A percentile compares a stretch with the other conserved stretches of the same genome.
Evolutionary conservation across 2,329 filamentous ascomycete genomes (phyloP).

Genomic region (Pseudocercospora fijiensis): DNA sequence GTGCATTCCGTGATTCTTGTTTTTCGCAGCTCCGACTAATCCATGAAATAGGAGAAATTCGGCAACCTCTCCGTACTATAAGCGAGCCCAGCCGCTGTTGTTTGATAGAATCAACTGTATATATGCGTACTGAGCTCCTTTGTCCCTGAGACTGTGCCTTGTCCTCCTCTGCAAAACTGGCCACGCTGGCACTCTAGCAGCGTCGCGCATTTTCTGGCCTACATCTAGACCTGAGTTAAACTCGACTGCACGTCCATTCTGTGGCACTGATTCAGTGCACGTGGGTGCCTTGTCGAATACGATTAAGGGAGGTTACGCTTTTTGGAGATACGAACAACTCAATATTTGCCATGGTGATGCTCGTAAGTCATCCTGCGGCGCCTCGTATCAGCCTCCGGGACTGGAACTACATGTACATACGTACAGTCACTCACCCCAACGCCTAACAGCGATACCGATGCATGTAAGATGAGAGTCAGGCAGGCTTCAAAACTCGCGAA

Average conservation of each 20-base stretch:
- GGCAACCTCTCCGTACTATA: slow-evolving; percentile 95
- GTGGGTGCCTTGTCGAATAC: neutral
- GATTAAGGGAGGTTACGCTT: neutral
- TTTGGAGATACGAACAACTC: neutral
- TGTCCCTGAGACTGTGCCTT: slow-evolving; percentile 6
- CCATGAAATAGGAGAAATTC: slow-evolving; percentile 80
- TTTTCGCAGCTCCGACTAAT: slow-evolving; percentile 2
- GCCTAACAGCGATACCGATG: neutral
- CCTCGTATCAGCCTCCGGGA: neutral
- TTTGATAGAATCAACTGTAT: slow-evolving; percentile 30
- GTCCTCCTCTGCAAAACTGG: neutral
- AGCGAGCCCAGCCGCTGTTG: slow-evolving; percentile 42
- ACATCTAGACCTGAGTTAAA: neutral
- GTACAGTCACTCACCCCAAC: too few relatives aligned
- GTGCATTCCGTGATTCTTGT: slow-evolving; percentile 37
- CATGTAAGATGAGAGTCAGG: too few relatives aligned
- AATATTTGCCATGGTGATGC: neutral
- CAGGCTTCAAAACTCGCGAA: neutral
- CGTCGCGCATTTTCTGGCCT: neutral
- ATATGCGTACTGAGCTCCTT: slow-evolving; percentile 27
- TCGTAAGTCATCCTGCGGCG: neutral
- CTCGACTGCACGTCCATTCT: neutral
- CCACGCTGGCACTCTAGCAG: neutral
- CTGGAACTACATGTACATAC: too few relatives aligned
- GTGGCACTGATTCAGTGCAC: neutral